Base-by-base conservation (phyloP, 2,329 filamentous ascomycete genomes). In the Colletotrichum echinochloae region DNA sequence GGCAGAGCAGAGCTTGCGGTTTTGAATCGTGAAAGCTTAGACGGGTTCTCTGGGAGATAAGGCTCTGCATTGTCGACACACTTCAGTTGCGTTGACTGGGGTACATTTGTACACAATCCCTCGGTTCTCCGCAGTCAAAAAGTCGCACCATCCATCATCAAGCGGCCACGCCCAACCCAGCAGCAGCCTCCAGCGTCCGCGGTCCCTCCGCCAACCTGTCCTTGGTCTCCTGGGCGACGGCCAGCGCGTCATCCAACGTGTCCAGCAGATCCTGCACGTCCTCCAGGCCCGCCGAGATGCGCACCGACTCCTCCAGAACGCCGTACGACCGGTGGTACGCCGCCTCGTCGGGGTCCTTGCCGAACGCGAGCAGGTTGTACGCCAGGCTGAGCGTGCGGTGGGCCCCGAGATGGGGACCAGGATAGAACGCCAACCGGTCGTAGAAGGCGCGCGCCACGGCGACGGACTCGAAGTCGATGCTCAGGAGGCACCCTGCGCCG, bases 401-500 rank as follows among this genome's bases (percentile, higher is more conserved):
- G 0, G 85, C 87, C 0, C 86, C 87, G 0, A 89, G 78, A 73
- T 88, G 86, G 1, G 87, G 87, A 0, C 86, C 86, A 1, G 83
- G 80, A 73, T 86, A 85, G 66, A 88, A 81, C 18, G 83, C 79
- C 7, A 86, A 75, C 35, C 77, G 78, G 66, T 89, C 81, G 74
- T 87, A 88, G 70, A 89, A 89, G 0, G 82, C 81, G 3, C 71
- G 75, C 0, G 85, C 81, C 0, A 78, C 70, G 5, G 79, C 79
- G 0, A 83, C 69, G n/a, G 74, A 79, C 14, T 79, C 77, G 56
- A 90, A 85, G 54, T 88, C 84, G 35, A 89, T 77, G 11, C 79
- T 85, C 18, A 90, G 75, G 1, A 90, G 82, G 73, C 85, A 88
- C 2, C 88, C 88, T 74, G 88, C 87, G 0, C 87, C 87, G 0